These are phyloP conservation scores for Saturnispora zaruensis DNA, from an alignment of 805 yeast species.

Conservation along the genomic window DNA sequence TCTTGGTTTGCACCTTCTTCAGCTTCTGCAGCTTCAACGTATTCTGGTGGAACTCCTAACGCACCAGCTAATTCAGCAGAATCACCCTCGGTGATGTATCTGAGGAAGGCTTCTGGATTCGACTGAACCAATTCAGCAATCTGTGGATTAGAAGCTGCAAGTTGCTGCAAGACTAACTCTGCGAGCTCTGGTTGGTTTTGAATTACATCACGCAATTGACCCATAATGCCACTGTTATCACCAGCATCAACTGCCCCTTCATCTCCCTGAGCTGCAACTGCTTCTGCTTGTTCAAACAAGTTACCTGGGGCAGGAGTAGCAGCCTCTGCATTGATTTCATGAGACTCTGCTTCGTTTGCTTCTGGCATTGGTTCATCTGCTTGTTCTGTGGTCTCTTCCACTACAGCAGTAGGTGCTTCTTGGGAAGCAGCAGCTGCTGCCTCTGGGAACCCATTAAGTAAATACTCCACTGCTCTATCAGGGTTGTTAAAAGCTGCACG, in stretches of 20 bases:
- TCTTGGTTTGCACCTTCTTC: slow-evolving; percentile 26
- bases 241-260: slow-evolving; percentile 24
- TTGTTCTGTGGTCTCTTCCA: slow-evolving; percentile 15
- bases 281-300: slow-evolving; percentile 46
- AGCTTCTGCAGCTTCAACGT: slow-evolving; percentile 29
- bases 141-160: slow-evolving; percentile 77
- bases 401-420: slow-evolving; percentile 9
- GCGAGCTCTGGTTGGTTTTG: slow-evolving; percentile 83
- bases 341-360: slow-evolving; percentile 25
- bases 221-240: slow-evolving; percentile 32
- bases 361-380: slow-evolving; percentile 19
- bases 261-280: slow-evolving; percentile 27
- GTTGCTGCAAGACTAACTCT: slow-evolving; percentile 72
- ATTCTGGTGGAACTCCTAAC: slow-evolving; percentile 34
- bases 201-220: slow-evolving; percentile 65
- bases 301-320: slow-evolving; percentile 28
- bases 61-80: slow-evolving; percentile 42
- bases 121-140: slow-evolving; percentile 69
- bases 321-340: slow-evolving; percentile 30
- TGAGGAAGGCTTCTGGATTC: slow-evolving; percentile 85
- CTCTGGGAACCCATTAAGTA: slow-evolving; percentile 64
- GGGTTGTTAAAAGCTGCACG: slow-evolving; percentile 96
- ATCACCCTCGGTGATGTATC: slow-evolving; percentile 58
- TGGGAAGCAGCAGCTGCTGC: slow-evolving; percentile 15
- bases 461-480: slow-evolving; percentile 94